Evolutionary conservation across 352 stramenopile species (phyloP).

Genomic region (Globisporangium paddicum): DNA sequence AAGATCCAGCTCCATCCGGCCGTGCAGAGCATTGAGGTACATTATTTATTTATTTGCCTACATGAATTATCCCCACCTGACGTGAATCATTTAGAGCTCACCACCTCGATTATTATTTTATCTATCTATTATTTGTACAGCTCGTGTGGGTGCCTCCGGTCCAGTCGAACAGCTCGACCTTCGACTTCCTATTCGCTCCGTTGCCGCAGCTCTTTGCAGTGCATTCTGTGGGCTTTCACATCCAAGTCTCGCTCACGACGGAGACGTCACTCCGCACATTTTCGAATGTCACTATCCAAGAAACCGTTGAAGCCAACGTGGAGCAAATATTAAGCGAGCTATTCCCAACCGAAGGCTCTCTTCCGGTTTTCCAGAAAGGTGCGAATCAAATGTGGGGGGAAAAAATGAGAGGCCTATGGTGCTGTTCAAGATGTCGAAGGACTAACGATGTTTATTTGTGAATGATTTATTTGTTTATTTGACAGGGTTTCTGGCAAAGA

Average conservation of each 20-base stretch:
- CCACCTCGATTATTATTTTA: not conserved
- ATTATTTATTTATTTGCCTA: not conserved
- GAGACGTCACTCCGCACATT: constrained; percentile 1
- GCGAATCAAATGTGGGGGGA: not conserved
- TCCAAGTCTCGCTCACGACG: constrained; percentile 9
- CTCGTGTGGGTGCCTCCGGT: constrained; percentile 26
- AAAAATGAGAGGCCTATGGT: not conserved
- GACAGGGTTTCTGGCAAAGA: constrained; percentile 37
- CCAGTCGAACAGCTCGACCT: constrained; percentile 26
- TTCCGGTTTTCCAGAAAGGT: constrained; percentile 17
- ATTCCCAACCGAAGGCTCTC: constrained; percentile 14
- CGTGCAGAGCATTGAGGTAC: constrained; percentile 35
- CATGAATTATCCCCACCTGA: not conserved
- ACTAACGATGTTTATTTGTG: not conserved
- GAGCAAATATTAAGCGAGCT: constrained; percentile 16
- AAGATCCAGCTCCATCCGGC: constrained; percentile 22
- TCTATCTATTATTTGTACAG: constrained; percentile 13
- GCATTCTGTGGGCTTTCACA: constrained; percentile 31
- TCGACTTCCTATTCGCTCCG: constrained; percentile 25
- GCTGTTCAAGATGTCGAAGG: not conserved
- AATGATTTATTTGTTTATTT: not conserved
- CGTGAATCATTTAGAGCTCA: not conserved
- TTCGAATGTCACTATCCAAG: constrained; percentile 15
- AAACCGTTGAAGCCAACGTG: constrained; percentile 32
- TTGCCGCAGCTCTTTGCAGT: constrained; percentile 19